Evolutionary conservation across 2,329 filamentous ascomycete genomes (phyloP).

Genomic region (Ascochyta lentis): DNA sequence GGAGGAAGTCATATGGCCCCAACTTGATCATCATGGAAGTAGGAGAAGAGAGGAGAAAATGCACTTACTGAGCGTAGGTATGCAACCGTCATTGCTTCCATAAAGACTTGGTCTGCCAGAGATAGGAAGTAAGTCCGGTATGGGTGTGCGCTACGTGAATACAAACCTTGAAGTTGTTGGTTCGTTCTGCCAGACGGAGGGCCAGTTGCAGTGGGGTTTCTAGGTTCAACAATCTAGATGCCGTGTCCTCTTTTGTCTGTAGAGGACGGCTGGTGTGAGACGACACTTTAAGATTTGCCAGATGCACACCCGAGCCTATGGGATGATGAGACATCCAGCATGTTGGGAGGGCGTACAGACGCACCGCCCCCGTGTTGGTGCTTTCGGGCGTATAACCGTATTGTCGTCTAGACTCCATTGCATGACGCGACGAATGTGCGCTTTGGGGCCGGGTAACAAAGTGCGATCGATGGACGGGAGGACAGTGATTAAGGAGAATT

Average conservation of each 20-base stretch:
- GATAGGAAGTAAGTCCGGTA: not conserved
- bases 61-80: slow-evolving; percentile 18
- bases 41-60: not conserved
- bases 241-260: not conserved
- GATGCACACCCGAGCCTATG: not conserved
- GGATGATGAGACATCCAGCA: not conserved
- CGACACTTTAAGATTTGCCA: not conserved
- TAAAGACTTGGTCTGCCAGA: not conserved
- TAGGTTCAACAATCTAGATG: not conserved
- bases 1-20: slow-evolving; percentile 44
- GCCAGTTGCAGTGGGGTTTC: slow-evolving; percentile 7
- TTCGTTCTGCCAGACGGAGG: not conserved
- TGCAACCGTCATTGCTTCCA: not conserved
- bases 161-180: not conserved
- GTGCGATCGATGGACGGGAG: not conserved
- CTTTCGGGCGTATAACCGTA: not conserved
- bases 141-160: not conserved
- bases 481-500: not conserved
- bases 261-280: slow-evolving; percentile 1
- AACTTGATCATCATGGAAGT: slow-evolving; percentile 42
- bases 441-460: not conserved
- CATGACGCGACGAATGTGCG: not conserved
- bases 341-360: not conserved
- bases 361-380: not conserved
- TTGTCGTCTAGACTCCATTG: not conserved